Evolutionary conservation across 2,329 filamentous ascomycete genomes (phyloP).

Genomic region (Hymenoscyphus fraxineus): DNA sequence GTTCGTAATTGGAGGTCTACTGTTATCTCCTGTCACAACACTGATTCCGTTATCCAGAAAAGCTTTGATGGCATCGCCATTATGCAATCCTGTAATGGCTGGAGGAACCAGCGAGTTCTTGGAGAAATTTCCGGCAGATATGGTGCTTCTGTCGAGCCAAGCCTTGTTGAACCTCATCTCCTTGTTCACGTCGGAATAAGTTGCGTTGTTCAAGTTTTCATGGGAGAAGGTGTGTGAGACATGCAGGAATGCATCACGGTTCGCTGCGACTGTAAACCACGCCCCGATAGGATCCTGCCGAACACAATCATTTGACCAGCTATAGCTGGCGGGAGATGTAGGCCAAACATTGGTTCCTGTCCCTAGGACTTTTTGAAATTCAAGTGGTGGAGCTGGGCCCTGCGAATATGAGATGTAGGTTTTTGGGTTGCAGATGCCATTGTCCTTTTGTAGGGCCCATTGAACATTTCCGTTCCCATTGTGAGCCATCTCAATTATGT

Average conservation of each 20-base stretch:
- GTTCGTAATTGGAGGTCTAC: slow-evolving; percentile 50
- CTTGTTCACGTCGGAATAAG: slow-evolving; percentile 50
- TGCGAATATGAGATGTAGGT: not conserved
- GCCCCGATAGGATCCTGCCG: slow-evolving; percentile 44
- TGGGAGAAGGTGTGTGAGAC: slow-evolving; percentile 61
- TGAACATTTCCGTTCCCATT: slow-evolving; percentile 46
- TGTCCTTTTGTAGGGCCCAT: slow-evolving; percentile 1
- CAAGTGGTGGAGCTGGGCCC: slow-evolving; percentile 27
- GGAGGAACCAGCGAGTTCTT: slow-evolving; percentile 57
- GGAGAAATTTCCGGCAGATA: slow-evolving; percentile 44
- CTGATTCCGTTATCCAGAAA: slow-evolving; percentile 56
- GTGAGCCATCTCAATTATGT: slow-evolving; percentile 51
- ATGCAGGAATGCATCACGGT: slow-evolving; percentile 48
- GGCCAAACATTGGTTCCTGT: slow-evolving; percentile 48
- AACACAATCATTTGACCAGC: slow-evolving; percentile 38
- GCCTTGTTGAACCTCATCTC: slow-evolving; percentile 59
- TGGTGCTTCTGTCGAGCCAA: slow-evolving; percentile 51
- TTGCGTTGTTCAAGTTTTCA: slow-evolving; percentile 54
- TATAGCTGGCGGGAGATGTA: slow-evolving; percentile 17
- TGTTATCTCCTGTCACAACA: slow-evolving; percentile 60
- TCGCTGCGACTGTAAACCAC: slow-evolving; percentile 47
- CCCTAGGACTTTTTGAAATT: slow-evolving; percentile 44
- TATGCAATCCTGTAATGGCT: slow-evolving; percentile 59
- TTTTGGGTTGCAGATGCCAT: slow-evolving; percentile 1
- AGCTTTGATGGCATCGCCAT: slow-evolving; percentile 56